A percentile compares a stretch with the other conserved stretches of the same genome.
phyloP scores from a whole-genome alignment of 148 eudicot genomes.

The Rhododendron simsii region DNA sequence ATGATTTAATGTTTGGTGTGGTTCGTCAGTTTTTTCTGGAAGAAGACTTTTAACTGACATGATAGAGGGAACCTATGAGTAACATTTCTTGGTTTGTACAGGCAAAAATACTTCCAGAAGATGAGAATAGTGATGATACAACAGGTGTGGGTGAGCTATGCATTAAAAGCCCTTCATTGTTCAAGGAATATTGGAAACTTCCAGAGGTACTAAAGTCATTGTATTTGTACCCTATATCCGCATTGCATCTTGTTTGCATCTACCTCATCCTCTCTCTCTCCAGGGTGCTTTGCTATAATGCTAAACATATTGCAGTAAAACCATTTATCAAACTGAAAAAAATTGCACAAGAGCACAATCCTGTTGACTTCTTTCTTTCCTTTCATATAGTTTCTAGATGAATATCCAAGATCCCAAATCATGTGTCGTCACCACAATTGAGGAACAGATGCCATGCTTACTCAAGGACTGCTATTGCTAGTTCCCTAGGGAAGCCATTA shows the following conservation, averaged over 20 bases:
- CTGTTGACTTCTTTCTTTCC: background rate
- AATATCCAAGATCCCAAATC: background rate
- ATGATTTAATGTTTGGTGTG: background rate
- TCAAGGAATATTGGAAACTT: constrained; percentile 93
- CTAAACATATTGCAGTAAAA: background rate
- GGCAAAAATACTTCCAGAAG: constrained; percentile 82
- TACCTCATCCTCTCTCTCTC: background rate
- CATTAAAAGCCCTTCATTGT: constrained; percentile 86
- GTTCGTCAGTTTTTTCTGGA: background rate
- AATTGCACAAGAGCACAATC: background rate
- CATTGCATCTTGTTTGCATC: background rate
- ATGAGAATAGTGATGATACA: constrained; percentile 39
- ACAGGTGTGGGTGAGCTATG: constrained; percentile 83
- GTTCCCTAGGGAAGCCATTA: background rate
- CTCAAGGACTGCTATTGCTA: background rate
- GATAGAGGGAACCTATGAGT: background rate
- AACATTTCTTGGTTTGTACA: constrained; percentile 21
- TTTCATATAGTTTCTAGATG: background rate
- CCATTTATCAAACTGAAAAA: background rate
- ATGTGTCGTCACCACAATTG: background rate
- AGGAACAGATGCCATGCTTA: background rate
- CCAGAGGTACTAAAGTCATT: constrained; percentile 56
- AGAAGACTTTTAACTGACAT: background rate
- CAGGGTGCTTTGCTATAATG: background rate
- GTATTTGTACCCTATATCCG: background rate